phyloP scores from a whole-genome alignment of 2,329 filamentous ascomycete genomes.

The Penicillium sp. region DNA sequence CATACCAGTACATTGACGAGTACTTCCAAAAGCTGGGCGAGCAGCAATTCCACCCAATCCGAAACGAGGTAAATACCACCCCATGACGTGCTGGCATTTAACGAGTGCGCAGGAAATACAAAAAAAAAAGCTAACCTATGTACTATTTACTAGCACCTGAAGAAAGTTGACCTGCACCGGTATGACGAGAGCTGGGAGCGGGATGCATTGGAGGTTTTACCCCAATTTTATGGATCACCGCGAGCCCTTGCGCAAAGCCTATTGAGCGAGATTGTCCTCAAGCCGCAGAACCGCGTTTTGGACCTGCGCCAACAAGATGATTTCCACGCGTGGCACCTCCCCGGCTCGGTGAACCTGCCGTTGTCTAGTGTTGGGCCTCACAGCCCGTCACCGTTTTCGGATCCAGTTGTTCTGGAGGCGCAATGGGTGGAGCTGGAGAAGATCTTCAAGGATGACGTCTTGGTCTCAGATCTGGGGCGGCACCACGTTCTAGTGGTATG shows the following conservation, averaged over 20 bases:
- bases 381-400: constrained; percentile 47
- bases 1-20: constrained; percentile 61
- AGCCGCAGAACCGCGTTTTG: constrained; percentile 38
- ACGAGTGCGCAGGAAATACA: constrained; percentile 2
- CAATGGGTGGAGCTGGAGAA: constrained; percentile 51
- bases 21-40: constrained; percentile 57
- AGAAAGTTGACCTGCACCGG: constrained; percentile 51
- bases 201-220: constrained; percentile 40
- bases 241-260: constrained; percentile 18
- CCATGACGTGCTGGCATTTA: neutral
- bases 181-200: constrained; percentile 58
- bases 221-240: constrained; percentile 35
- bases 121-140: neutral
- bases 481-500: constrained; percentile 50
- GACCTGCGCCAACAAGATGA: constrained; percentile 47
- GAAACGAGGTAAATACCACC: constrained; percentile 40
- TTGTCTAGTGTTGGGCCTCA: constrained; percentile 36
- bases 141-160: constrained; percentile 39
- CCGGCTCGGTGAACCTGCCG: constrained; percentile 47
- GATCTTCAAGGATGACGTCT: constrained; percentile 35
- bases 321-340: constrained; percentile 45
- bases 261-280: constrained; percentile 24
- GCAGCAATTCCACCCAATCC: constrained; percentile 50
- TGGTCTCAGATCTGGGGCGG: constrained; percentile 22
- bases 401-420: constrained; percentile 42